Conservation (phyloP, 2,329 filamentous ascomycete species). For the Sporothrix phasma region DNA sequence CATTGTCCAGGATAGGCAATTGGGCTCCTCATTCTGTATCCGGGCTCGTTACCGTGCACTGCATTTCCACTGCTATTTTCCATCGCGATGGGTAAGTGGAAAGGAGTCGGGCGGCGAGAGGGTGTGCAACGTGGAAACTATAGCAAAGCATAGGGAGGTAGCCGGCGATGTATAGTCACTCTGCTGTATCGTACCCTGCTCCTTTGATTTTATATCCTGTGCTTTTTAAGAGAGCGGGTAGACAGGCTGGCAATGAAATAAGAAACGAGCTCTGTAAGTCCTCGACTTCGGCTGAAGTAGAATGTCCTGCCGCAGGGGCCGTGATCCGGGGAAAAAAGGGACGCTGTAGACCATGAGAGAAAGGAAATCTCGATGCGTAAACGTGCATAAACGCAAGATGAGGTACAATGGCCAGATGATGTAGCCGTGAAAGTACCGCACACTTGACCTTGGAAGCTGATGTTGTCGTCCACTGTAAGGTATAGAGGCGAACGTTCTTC, state of each 20-base stretch:
- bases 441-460: not conserved
- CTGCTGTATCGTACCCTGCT: not conserved
- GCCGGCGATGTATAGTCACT: not conserved
- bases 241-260: not conserved
- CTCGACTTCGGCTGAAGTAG: not conserved
- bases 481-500: not conserved
- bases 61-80: slow-evolving; percentile 6
- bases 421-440: not conserved
- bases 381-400: not conserved
- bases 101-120: not conserved
- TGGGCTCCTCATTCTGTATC: slow-evolving; percentile 10
- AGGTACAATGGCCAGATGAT: not conserved
- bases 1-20: slow-evolving; percentile 12
- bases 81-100: slow-evolving; percentile 1
- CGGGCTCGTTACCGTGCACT: slow-evolving; percentile 4
- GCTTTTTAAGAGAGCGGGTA: not conserved
- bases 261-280: not conserved
- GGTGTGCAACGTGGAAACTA: not conserved
- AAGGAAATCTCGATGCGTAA: too few species aligned
- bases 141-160: not conserved
- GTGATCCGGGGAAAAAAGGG: too few species aligned
- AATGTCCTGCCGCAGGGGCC: not conserved
- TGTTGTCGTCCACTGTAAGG: not conserved
- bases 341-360: too few species aligned
- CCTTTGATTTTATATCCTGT: not conserved